phyloP scores from a whole-genome alignment of 495 filamentous ascomycete genomes.

The Penicillium angulare region DNA sequence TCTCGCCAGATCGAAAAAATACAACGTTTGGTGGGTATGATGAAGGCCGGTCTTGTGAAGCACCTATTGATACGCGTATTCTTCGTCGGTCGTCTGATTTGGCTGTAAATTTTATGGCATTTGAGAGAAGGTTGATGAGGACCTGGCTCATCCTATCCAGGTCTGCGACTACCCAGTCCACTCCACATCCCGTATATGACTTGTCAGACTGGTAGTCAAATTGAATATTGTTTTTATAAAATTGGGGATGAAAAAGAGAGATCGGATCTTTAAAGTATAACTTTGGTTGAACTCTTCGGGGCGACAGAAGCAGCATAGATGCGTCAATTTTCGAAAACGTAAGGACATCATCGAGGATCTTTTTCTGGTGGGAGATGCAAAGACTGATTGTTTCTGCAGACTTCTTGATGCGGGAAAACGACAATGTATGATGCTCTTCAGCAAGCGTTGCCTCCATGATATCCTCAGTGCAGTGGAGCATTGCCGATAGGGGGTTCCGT shows the following conservation, averaged over 20 bases:
- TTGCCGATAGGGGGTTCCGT: conserved; percentile 78
- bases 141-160: too few species aligned
- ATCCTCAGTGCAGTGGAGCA: conserved; percentile 79
- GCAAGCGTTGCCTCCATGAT: conserved; percentile 44
- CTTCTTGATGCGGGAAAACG: conserved; percentile 49
- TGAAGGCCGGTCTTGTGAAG: conserved; percentile 53
- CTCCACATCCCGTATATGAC: conserved; percentile 49
- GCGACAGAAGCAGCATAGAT: conserved; percentile 66
- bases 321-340: conserved; percentile 83
- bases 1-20: conserved; percentile 47
- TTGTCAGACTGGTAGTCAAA: conserved; percentile 60
- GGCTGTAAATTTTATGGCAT: conserved; percentile 76
- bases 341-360: conserved; percentile 78
- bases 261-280: conserved; percentile 63
- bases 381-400: conserved; percentile 73
- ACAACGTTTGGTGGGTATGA: conserved; percentile 50
- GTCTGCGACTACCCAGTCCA: conserved; percentile 71
- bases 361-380: conserved; percentile 72
- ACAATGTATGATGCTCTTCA: conserved; percentile 2
- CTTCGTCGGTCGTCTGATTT: conserved; percentile 49
- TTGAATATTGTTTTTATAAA: conserved; percentile 64
- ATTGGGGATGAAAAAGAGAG: conserved; percentile 71
- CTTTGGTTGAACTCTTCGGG: conserved; percentile 64
- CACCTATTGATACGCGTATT: conserved; percentile 69
- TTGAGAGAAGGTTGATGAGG: conserved; percentile 75